phyloP scores from a whole-genome alignment of 768 basidiomycete genomes.

The Thelephora ganbajun region DNA sequence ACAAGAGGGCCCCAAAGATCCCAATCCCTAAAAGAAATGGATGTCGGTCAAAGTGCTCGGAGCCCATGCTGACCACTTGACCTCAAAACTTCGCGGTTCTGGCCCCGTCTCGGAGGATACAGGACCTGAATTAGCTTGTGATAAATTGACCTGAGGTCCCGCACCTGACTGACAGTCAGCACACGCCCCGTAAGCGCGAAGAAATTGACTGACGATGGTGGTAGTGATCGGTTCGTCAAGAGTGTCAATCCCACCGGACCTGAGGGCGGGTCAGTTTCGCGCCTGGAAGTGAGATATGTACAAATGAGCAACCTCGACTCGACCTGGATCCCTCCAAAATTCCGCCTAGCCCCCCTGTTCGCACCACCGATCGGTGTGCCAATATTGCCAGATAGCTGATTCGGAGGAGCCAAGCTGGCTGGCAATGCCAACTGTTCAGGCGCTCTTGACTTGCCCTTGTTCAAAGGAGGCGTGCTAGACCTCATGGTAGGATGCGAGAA shows the following conservation, averaged over 20 bases:
- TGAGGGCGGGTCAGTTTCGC: slow-evolving; percentile 11
- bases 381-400: slow-evolving; percentile 59
- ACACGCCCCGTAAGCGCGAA: slow-evolving; percentile 4
- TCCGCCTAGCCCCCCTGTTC: slow-evolving; percentile 36
- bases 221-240: slow-evolving; percentile 83
- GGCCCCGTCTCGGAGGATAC: slow-evolving; percentile 60
- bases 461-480: slow-evolving; percentile 23
- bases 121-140: slow-evolving; percentile 88
- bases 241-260: slow-evolving; percentile 76
- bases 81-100: slow-evolving; percentile 72
- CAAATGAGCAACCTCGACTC: slow-evolving; percentile 59
- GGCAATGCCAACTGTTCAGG: slow-evolving; percentile 36
- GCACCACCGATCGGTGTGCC: slow-evolving; percentile 32
- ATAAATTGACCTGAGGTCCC: slow-evolving; percentile 85
- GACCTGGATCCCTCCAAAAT: slow-evolving; percentile 72
- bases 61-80: slow-evolving; percentile 16
- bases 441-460: slow-evolving; percentile 66
- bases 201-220: slow-evolving; percentile 60
- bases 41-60: slow-evolving; percentile 2
- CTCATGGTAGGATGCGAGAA: slow-evolving; percentile 53
- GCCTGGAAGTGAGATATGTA: not conserved
- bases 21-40: slow-evolving; percentile 58
- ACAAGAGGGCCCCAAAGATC: slow-evolving; percentile 95
- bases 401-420: slow-evolving; percentile 17
- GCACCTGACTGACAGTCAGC: slow-evolving; percentile 34